Evolutionary conservation across 345 rosid species (phyloP), one percentile per base, ranked within the genome.

Genomic region (Gossypium anomalum): DNA sequence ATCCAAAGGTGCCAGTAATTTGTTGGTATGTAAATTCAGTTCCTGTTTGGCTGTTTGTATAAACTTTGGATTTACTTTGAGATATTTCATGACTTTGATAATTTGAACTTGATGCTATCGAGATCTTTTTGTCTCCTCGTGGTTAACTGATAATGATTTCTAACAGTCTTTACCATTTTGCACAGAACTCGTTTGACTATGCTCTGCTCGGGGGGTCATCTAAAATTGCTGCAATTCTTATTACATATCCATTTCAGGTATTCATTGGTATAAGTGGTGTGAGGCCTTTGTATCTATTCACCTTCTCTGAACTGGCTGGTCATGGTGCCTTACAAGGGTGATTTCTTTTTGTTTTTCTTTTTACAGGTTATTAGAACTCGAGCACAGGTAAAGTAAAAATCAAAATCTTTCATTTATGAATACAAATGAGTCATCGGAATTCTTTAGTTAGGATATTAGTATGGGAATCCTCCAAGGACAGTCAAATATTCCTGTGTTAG

Each of bases 201-300:
- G 99, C 98, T 49, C 60, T 88, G n/a, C 96, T 95, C 19, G 99
- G 99, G 51, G 97, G 91, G 9, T 85, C 92, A 25, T 95, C 99
- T 43, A 95, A 93, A 90, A 77, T 95, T 61, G 93, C 90, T 38
- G 99, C 99, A 57, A 92, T 93, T 80, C 88, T 92, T 68, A n/a
- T 95, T 53, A 91, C 98, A 49, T 93, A 93, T 85, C 98, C 98
- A 66, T 87, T 91, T 84, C 99, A 93, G 86, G 96, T 83, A 41
- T 70, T 73, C 69, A 71, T 78, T 67, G 51, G 78, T 66, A 13
- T 62, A 67, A 8, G 3, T 61, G 17, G 27, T 58, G 19, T 19
- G 19, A 38, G 15, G 56, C 22, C 43, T 53, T 63, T 41, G 7
- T 43, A 53, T 59, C 63, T 76, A 49, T 34, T 71, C 19, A 51